Conservation (phyloP, 1,284 basidiomycete species). For the Ceratobasidium sp. region DNA sequence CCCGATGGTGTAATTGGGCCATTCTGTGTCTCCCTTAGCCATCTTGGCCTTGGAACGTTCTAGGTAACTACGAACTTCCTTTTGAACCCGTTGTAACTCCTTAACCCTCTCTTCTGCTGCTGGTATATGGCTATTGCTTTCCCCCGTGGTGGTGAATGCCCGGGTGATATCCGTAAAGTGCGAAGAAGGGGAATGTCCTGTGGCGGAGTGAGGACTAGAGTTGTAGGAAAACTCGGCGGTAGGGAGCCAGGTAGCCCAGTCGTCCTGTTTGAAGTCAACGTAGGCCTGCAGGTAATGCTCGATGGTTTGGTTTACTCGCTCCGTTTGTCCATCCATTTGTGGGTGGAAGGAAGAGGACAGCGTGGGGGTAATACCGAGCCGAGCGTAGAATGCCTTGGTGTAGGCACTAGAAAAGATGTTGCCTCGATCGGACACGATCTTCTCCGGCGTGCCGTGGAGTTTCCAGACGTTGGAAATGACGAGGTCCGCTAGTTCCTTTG, state of each 20-base stretch:
- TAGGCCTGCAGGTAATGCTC: constrained; percentile 46
- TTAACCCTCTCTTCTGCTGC: neutral
- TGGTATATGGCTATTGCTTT: neutral
- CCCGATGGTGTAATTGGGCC: neutral
- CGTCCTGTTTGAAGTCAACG: constrained; percentile 42
- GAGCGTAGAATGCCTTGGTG: constrained; percentile 43
- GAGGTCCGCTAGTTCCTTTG: neutral
- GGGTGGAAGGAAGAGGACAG: constrained; percentile 50
- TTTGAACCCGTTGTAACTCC: neutral
- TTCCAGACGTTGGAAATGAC: constrained; percentile 10
- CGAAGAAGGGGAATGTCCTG: constrained; percentile 47
- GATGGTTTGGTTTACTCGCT: constrained; percentile 50
- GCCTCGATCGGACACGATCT: constrained; percentile 48
- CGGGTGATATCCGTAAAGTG: neutral
- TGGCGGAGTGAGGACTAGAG: constrained; percentile 35
- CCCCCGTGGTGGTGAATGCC: neutral
- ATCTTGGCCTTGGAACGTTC: neutral
- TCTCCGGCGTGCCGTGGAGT: constrained; percentile 44
- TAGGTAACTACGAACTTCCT: neutral
- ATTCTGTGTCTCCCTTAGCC: neutral
- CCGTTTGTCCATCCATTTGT: constrained; percentile 52
- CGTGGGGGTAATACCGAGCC: constrained; percentile 41
- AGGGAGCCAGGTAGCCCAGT: constrained; percentile 46
- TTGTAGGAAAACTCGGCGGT: constrained; percentile 46
- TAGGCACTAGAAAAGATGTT: constrained; percentile 47